Conservation (phyloP, 345 rosid species). For the Schrenkiella parvula region DNA sequence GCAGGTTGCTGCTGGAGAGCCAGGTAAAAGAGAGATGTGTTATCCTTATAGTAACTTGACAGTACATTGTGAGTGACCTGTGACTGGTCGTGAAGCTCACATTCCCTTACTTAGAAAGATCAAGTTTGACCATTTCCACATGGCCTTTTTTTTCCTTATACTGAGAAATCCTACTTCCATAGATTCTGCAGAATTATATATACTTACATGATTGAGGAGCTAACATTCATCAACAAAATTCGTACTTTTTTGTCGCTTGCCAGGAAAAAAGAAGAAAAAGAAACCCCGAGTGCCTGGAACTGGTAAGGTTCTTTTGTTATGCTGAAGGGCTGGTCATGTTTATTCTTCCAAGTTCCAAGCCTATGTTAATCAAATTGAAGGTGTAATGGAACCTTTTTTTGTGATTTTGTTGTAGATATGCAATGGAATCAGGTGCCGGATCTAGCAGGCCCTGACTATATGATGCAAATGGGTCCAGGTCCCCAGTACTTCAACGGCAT, state of each 20-base stretch:
- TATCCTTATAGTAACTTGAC: not conserved
- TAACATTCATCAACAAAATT: not conserved
- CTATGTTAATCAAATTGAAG: not conserved
- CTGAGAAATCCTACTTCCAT: not conserved
- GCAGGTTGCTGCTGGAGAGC: constrained; percentile 60
- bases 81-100: not conserved
- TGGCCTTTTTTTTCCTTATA: not conserved
- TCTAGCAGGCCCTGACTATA: constrained; percentile 65
- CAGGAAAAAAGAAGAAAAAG: constrained; percentile 94
- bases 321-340: not conserved
- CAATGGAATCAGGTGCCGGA: constrained; percentile 84
- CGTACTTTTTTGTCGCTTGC: not conserved
- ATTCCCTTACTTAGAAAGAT: not conserved
- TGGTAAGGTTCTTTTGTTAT: constrained; percentile 22
- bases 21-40: constrained; percentile 42
- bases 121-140: not conserved
- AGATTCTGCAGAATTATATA: not conserved
- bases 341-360: not conserved
- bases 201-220: not conserved
- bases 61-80: not conserved
- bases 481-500: constrained; percentile 53
- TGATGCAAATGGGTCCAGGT: constrained; percentile 86
- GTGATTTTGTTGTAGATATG: constrained; percentile 45
- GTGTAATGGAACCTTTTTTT: not conserved
- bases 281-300: constrained; percentile 33